These are phyloP conservation scores for Ophiobolus disseminans DNA, from an alignment of 2,329 filamentous ascomycete species.

Conservation along the genomic window DNA sequence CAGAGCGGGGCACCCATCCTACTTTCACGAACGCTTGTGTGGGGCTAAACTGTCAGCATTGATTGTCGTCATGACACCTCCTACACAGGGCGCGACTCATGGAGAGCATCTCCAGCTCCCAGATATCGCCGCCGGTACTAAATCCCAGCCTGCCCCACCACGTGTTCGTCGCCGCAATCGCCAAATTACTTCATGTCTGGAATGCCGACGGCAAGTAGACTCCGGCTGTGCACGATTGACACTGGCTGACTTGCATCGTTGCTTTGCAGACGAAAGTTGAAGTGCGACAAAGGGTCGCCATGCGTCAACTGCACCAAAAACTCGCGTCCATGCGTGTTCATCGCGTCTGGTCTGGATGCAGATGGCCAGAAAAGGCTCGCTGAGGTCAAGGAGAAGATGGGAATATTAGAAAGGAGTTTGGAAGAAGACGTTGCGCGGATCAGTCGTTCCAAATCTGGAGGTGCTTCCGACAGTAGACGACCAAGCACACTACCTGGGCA, in stretches of 20 bases:
- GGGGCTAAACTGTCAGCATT: no score
- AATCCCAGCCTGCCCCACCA: conserved; percentile 31
- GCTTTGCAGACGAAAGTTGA: conserved; percentile 66
- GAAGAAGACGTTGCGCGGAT: conserved; percentile 70
- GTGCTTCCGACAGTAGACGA: neutral
- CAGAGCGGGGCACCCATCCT: no score
- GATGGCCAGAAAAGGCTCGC: conserved; percentile 73
- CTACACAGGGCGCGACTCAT: no score
- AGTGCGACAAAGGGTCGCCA: conserved; percentile 76
- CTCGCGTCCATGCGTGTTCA: conserved; percentile 65
- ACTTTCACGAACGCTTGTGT: no score
- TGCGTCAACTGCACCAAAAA: conserved; percentile 70
- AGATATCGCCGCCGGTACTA: no score
- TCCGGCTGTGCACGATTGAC: neutral
- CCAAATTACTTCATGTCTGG: conserved; percentile 48
- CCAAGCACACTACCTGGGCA: conserved; percentile 31
- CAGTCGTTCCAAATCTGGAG: conserved; percentile 13
- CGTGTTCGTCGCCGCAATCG: conserved; percentile 48
- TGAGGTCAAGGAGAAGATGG: conserved; percentile 81
- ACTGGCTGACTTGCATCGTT: neutral
- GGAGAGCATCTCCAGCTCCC: no score
- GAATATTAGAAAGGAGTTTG: conserved; percentile 71
- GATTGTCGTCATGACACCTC: no score
- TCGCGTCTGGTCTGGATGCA: conserved; percentile 72
- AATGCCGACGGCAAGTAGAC: conserved; percentile 57